Evolutionary conservation across 768 basidiomycete species (phyloP).

Genomic region (Boletus sensibilis): DNA sequence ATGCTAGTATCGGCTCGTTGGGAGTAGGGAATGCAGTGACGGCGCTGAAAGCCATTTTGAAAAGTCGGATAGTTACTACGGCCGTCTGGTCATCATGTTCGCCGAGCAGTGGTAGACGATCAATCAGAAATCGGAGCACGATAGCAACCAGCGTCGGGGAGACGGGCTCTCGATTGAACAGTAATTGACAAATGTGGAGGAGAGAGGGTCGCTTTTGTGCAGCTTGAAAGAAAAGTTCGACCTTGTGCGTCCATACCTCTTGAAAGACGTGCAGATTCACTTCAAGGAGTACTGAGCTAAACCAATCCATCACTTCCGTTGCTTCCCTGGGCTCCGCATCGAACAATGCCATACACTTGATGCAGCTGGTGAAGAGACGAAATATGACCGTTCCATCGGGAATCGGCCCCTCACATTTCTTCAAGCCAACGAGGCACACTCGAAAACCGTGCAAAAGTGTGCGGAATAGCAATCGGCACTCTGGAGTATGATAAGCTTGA

Average conservation of each 20-base stretch:
- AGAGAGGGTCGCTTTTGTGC: slow-evolving; percentile 74
- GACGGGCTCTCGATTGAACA: slow-evolving; percentile 75
- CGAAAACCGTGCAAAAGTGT: slow-evolving; percentile 89
- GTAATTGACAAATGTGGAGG: slow-evolving; percentile 79
- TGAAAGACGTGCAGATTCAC: slow-evolving; percentile 91
- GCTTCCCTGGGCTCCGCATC: slow-evolving; percentile 66
- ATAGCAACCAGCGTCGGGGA: slow-evolving; percentile 86
- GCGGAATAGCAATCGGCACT: slow-evolving; percentile 82
- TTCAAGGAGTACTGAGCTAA: slow-evolving; percentile 70
- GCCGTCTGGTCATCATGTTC: slow-evolving; percentile 81
- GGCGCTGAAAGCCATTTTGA: slow-evolving; percentile 93
- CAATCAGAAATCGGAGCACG: slow-evolving; percentile 81
- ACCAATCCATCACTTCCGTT: slow-evolving; percentile 82
- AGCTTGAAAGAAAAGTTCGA: slow-evolving; percentile 85
- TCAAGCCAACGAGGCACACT: slow-evolving; percentile 69
- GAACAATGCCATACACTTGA: slow-evolving; percentile 83
- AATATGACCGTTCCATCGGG: slow-evolving; percentile 87
- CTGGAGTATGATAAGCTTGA: slow-evolving; percentile 39
- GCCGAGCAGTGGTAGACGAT: slow-evolving; percentile 77
- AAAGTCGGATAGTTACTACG: slow-evolving; percentile 82
- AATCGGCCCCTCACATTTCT: slow-evolving; percentile 73
- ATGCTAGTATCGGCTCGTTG: slow-evolving; percentile 92
- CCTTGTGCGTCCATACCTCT: slow-evolving; percentile 92
- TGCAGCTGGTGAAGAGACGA: slow-evolving; percentile 81
- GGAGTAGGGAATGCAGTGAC: slow-evolving; percentile 67